Base-by-base conservation (phyloP, 2,329 filamentous ascomycete species). In the Aspergillus terreus region DNA sequence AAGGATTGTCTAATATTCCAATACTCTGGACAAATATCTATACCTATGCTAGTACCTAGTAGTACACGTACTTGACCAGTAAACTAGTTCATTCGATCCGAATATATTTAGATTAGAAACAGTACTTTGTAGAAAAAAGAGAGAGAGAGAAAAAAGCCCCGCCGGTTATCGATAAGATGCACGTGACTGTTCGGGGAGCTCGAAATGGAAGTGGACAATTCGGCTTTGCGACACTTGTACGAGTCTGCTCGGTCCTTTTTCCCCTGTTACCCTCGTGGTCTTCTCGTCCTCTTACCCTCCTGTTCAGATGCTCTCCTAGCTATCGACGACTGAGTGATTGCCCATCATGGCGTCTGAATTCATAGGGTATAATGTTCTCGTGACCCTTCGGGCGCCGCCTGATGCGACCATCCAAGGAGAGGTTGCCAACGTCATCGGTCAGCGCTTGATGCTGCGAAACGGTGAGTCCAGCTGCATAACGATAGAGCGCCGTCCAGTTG, bases 281-380 rank as follows among this genome's bases (percentile, higher is more conserved):
- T 40, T 41, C 41, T 36, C 15, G 7, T 40, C 33, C 35, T 25
- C 12, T 35, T 40, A 32, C 27, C 32, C 50, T 58, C 54, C 17
- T 50, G 25, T 19, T 36, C 21, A 40, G 36, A 43, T 33, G 27
- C 41, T 55, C 44, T 15, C 23, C 21, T 17, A 17, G 17, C 10
- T 27, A 40, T 47, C 27, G 41, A 14, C 40, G n/a, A 36, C 21
- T 40, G 19, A 10, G 6, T 44, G n/a, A 43, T 25, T 49, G 32
- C n/a, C 56, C 57, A 72, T 53, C 60, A 88, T 88, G 85, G 83
- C 85, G 45, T 78, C 79, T 53, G 78, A 84, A 64, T 90, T 92
- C 68, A 83, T 90, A 63, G 89, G 89, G 55, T 81, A 89, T 69
- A 84, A 86, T 54, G 89, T 94, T 72, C 75, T 84, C 54, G 85